These are phyloP conservation scores for Eremothecium cymbalariae DNA, from an alignment of 1,139 yeast species.

Conservation along the genomic window DNA sequence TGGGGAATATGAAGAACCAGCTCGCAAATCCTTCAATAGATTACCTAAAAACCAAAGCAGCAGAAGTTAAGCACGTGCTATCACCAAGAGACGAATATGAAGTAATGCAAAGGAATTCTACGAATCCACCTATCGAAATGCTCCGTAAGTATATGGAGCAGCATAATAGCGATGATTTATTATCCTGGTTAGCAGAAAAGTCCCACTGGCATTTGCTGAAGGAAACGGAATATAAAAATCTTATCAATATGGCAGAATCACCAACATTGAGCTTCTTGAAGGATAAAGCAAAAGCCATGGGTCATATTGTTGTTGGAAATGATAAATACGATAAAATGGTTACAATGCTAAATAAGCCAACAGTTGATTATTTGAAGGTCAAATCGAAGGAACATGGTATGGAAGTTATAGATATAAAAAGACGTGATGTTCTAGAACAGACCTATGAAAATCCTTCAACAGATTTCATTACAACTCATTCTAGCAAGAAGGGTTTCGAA, in stretches of 20 bases:
- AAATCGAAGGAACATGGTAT: constrained; percentile 30
- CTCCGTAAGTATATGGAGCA: not conserved
- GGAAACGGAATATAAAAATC: constrained; percentile 27
- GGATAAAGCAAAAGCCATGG: constrained; percentile 7
- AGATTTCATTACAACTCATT: not conserved
- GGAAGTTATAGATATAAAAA: constrained; percentile 21
- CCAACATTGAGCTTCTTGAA: constrained; percentile 8
- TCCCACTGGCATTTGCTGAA: constrained; percentile 14
- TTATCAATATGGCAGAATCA: constrained; percentile 19
- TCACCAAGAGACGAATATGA: constrained; percentile 24
- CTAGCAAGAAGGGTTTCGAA: constrained; percentile 1
- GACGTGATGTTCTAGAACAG: constrained; percentile 15
- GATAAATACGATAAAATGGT: constrained; percentile 18
- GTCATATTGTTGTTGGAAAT: constrained; percentile 7
- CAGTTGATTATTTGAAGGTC: constrained; percentile 16
- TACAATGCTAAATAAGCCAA: constrained; percentile 27
- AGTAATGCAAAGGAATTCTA: not conserved
- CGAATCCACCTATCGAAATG: constrained; percentile 3
- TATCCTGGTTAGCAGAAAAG: constrained; percentile 5
- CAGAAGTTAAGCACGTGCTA: constrained; percentile 26
- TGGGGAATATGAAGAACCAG: constrained; percentile 25
- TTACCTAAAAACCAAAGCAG: constrained; percentile 22
- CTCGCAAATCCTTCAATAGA: constrained; percentile 15
- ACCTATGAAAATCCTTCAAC: constrained; percentile 7
- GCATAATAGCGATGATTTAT: not conserved